These are phyloP conservation scores for Houttuynia cordata DNA, from an alignment of 164 flowering plant genomes.

Conservation along the genomic window DNA sequence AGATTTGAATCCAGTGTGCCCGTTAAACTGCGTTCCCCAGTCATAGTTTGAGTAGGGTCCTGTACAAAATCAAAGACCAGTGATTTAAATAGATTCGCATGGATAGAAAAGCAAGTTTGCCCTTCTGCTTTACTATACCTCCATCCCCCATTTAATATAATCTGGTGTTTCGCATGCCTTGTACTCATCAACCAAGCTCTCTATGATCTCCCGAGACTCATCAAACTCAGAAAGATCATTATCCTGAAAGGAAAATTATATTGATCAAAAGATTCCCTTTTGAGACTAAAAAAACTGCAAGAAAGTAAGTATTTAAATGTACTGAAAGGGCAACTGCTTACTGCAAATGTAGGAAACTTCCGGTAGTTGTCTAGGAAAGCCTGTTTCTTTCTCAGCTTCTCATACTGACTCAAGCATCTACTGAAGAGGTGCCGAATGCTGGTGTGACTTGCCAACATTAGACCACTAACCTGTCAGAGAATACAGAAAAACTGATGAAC, in stretches of 20 bases:
- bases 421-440: slow-evolving; percentile 94
- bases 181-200: slow-evolving; percentile 95
- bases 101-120: not conserved
- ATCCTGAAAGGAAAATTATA: slow-evolving; percentile 38
- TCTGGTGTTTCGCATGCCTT: slow-evolving; percentile 99
- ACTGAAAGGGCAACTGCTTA: slow-evolving; percentile 29
- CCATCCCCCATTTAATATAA: slow-evolving; percentile 99
- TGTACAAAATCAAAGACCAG: slow-evolving; percentile 14
- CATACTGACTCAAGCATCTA: slow-evolving; percentile 93
- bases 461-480: slow-evolving; percentile 75
- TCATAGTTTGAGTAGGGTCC: slow-evolving; percentile 67
- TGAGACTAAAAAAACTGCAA: not conserved
- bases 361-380: slow-evolving; percentile 98
- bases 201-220: slow-evolving; percentile 89
- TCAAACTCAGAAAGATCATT: slow-evolving; percentile 99
- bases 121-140: slow-evolving; percentile 32
- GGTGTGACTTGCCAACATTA: slow-evolving; percentile 97
- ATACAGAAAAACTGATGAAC: not conserved
- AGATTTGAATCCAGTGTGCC: slow-evolving; percentile 64
- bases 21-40: slow-evolving; percentile 70
- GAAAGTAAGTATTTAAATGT: not conserved
- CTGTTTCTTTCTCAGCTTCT: slow-evolving; percentile 90
- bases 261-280: not conserved
- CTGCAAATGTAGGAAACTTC: slow-evolving; percentile 97
- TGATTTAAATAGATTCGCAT: not conserved